phyloP scores from a whole-genome alignment of 148 eudicot genomes.

The Spergularia bocconei region DNA sequence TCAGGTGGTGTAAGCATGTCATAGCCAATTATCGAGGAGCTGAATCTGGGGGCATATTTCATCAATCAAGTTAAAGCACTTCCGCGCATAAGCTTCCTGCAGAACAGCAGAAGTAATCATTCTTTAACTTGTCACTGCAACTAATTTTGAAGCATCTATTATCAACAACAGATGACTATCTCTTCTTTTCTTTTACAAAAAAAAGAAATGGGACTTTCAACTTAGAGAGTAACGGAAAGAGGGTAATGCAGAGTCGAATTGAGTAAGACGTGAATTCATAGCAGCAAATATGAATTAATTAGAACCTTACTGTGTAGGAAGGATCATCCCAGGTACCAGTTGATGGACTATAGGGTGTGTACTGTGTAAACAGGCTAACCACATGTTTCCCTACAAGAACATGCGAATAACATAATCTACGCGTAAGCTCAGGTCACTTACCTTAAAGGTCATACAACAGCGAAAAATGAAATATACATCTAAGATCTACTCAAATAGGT shows the following conservation, averaged over 20 bases:
- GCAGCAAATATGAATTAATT: no score
- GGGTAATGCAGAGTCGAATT: no score
- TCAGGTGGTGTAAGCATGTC: slow-evolving; percentile 99
- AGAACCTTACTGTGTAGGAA: slow-evolving; percentile 64
- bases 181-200: no score
- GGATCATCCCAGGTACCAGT: slow-evolving; percentile 93
- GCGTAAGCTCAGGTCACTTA: no score
- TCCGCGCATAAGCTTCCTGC: slow-evolving; percentile 75
- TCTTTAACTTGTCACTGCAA: no score
- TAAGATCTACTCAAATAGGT: neutral
- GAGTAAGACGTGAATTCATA: no score
- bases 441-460: neutral
- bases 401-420: no score
- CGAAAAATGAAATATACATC: neutral
- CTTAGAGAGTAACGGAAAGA: no score
- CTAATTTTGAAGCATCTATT: no score
- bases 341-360: slow-evolving; percentile 81
- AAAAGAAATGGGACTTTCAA: neutral
- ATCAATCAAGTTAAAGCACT: slow-evolving; percentile 81
- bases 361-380: slow-evolving; percentile 77
- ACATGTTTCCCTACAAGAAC: slow-evolving; percentile 71
- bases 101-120: neutral
- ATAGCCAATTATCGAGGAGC: slow-evolving; percentile 82
- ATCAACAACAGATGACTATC: no score
- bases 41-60: slow-evolving; percentile 94